phyloP scores from a whole-genome alignment of 2,329 filamentous ascomycete genomes.

The Nigrospora oryzae region DNA sequence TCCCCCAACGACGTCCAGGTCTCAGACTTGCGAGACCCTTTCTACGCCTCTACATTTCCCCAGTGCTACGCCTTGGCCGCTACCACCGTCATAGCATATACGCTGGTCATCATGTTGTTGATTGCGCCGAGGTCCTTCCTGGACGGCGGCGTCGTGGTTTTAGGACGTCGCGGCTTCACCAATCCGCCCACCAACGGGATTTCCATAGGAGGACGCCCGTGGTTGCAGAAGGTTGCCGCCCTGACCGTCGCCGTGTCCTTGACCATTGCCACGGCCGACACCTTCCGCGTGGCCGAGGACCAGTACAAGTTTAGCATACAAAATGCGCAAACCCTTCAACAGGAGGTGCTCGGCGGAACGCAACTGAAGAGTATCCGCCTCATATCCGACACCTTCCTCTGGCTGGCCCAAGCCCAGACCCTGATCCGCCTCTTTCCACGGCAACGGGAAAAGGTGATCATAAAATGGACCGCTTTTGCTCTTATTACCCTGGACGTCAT shows the following conservation, averaged over 20 bases:
- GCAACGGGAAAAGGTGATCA: conserved; percentile 94
- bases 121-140: conserved; percentile 93
- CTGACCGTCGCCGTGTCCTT: conserved; percentile 73
- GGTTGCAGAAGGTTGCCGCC: conserved; percentile 79
- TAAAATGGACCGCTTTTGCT: conserved; percentile 96
- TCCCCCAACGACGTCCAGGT: conserved; percentile 29
- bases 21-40: conserved; percentile 71
- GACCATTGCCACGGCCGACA: conserved; percentile 88
- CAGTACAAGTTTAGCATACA: conserved; percentile 77
- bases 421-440: conserved; percentile 91
- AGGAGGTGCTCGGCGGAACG: conserved; percentile 71
- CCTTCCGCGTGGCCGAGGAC: conserved; percentile 71
- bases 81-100: conserved; percentile 83
- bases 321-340: conserved; percentile 68
- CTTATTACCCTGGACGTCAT: conserved; percentile 85
- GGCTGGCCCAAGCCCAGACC: conserved; percentile 96
- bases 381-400: conserved; percentile 92
- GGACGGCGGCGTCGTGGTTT: conserved; percentile 72
- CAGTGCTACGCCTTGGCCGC: conserved; percentile 90
- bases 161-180: conserved; percentile 77
- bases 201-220: conserved; percentile 83
- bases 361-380: conserved; percentile 86
- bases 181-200: conserved; percentile 71
- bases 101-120: conserved; percentile 87
- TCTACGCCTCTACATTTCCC: conserved; percentile 88